A percentile compares a stretch with the other conserved stretches of the same genome.
Evolutionary conservation across 306 rosid genomes (phyloP).

Genomic region (Trifolium repens): DNA sequence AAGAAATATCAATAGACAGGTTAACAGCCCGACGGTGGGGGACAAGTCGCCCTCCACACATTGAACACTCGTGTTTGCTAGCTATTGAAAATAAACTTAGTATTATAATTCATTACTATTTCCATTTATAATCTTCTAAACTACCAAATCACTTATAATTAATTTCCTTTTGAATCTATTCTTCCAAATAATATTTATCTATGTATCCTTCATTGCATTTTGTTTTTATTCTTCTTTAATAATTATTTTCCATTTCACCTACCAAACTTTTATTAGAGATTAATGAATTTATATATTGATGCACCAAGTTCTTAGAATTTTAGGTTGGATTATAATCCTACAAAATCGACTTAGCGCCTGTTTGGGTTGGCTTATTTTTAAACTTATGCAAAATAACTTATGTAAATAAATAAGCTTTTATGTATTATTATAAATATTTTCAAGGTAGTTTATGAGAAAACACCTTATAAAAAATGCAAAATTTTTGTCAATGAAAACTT

Average conservation of each 20-base stretch:
- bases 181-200: not conserved
- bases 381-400: no score
- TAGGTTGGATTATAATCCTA: no score
- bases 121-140: conserved; percentile 8
- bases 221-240: not conserved
- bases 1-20: conserved; percentile 18
- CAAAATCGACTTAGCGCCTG: no score
- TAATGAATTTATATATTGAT: not conserved
- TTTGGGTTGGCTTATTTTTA: no score
- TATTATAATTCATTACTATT: not conserved
- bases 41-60: conserved; percentile 43
- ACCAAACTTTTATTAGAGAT: conserved; percentile 11
- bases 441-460: no score
- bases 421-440: no score
- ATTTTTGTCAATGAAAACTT: no score
- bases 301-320: not conserved
- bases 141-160: conserved; percentile 1
- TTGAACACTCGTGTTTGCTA: conserved; percentile 31
- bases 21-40: conserved; percentile 41
- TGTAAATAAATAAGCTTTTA: no score
- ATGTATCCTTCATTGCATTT: not conserved
- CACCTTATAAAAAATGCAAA: no score
- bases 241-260: not conserved
- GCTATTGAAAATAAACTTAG: not conserved
- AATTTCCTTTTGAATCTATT: conserved; percentile 34